A percentile compares a stretch with the other conserved stretches of the same genome.
phyloP scores from a whole-genome alignment of 352 stramenopile genomes.

The Aphanomyces euteiches region DNA sequence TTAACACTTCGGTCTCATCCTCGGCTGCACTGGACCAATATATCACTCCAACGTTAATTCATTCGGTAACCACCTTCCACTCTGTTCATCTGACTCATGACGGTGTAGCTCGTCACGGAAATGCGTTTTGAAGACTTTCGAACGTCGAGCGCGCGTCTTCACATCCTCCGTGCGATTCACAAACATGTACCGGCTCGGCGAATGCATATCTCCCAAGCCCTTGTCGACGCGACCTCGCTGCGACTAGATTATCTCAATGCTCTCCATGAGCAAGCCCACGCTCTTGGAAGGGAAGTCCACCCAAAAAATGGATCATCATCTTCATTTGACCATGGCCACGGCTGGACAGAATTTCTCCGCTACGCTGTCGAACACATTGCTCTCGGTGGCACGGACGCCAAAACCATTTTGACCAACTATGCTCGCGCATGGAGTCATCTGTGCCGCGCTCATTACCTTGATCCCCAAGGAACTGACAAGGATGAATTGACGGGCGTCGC shows the following conservation, averaged over 20 bases:
- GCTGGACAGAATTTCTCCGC: slow-evolving; percentile 74
- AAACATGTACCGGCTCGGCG: slow-evolving; percentile 62
- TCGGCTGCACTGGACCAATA: slow-evolving; percentile 57
- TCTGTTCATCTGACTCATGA: background rate
- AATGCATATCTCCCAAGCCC: slow-evolving; percentile 59
- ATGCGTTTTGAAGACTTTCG: slow-evolving; percentile 84
- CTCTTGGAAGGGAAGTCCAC: slow-evolving; percentile 57
- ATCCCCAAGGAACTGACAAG: slow-evolving; percentile 68
- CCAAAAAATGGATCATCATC: slow-evolving; percentile 38
- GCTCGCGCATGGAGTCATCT: slow-evolving; percentile 57
- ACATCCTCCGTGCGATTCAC: slow-evolving; percentile 83
- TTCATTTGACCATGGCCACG: slow-evolving; percentile 62
- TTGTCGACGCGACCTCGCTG: slow-evolving; percentile 64
- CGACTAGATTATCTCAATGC: slow-evolving; percentile 66
- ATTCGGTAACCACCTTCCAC: slow-evolving; percentile 37
- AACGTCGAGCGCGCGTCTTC: slow-evolving; percentile 70
- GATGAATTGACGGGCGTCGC: slow-evolving; percentile 80
- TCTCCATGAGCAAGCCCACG: slow-evolving; percentile 43
- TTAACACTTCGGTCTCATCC: slow-evolving; percentile 42
- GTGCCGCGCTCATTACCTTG: slow-evolving; percentile 72
- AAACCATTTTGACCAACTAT: slow-evolving; percentile 68
- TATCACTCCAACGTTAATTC: slow-evolving; percentile 68
- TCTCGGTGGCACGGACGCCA: slow-evolving; percentile 37
- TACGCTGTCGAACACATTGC: slow-evolving; percentile 75
- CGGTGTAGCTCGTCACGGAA: slow-evolving; percentile 52